Conservation (phyloP, 176 grass and related monocot genomes). For the Avena sativa region DNA sequence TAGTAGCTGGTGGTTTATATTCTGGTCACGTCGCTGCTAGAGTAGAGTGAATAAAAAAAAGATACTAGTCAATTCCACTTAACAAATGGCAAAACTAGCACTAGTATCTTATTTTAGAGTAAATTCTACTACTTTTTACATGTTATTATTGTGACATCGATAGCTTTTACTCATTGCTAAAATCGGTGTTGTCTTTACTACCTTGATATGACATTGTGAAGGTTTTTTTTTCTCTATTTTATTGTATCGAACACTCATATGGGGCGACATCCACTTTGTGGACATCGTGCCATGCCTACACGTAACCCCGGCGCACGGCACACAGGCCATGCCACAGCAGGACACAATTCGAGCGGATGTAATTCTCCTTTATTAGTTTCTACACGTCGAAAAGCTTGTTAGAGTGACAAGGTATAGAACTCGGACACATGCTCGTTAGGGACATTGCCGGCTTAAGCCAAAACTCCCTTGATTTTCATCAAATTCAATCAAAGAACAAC, state of each 20-base stretch:
- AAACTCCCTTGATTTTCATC: background rate
- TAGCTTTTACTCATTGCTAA: background rate
- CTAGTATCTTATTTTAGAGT: background rate
- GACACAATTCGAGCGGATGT: background rate
- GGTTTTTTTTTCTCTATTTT: too few species aligned
- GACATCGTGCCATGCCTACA: too few species aligned
- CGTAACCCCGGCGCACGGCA: too few species aligned
- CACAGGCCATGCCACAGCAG: too few species aligned
- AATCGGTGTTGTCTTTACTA: background rate
- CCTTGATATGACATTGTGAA: too few species aligned
- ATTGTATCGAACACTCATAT: too few species aligned
- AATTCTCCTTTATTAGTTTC: background rate
- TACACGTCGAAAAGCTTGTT: background rate
- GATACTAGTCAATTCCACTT: background rate
- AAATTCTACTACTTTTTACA: background rate
- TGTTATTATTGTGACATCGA: background rate
- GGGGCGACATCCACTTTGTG: too few species aligned
- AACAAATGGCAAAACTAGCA: background rate
- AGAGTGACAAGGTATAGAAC: background rate
- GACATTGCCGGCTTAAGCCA: background rate
- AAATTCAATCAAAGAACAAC: background rate
- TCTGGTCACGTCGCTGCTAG: too few species aligned
- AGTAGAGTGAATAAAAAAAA: background rate
- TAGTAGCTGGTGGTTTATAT: slow-evolving; percentile 4
- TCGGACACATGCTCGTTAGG: background rate